Evolutionary conservation across 768 basidiomycete genomes (phyloP).

Genomic region (Rhizopogon vesiculosus): DNA sequence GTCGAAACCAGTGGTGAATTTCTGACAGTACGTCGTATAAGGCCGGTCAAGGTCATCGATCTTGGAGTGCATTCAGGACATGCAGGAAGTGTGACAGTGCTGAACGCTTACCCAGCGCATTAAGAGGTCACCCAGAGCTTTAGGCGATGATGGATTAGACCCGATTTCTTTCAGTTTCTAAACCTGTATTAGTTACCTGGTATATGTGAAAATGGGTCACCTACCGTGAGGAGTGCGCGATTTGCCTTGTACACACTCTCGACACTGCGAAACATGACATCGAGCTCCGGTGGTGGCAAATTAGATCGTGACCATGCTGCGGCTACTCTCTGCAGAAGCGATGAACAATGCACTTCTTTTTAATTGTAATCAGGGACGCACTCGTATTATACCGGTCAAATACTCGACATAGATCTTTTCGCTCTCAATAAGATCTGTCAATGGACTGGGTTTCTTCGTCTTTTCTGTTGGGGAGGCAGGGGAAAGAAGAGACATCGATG

Average conservation of each 20-base stretch:
- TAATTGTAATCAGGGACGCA: conserved; percentile 33
- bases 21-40: conserved; percentile 76
- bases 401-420: conserved; percentile 92
- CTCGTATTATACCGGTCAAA: conserved; percentile 86
- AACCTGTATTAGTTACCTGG: conserved; percentile 10
- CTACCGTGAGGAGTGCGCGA: conserved; percentile 69
- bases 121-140: conserved; percentile 89
- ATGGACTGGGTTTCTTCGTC: conserved; percentile 69
- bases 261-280: conserved; percentile 90
- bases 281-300: conserved; percentile 88
- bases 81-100: conserved; percentile 1
- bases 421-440: conserved; percentile 90
- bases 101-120: conserved; percentile 86
- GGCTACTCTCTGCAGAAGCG: conserved; percentile 76
- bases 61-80: conserved; percentile 34
- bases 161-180: conserved; percentile 96
- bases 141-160: conserved; percentile 86
- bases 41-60: conserved; percentile 89
- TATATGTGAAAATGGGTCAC: not conserved
- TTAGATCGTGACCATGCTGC: conserved; percentile 97
- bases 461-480: conserved; percentile 36
- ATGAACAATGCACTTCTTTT: conserved; percentile 9
- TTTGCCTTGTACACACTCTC: conserved; percentile 93
- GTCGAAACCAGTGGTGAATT: conserved; percentile 77
- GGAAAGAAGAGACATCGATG: conserved; percentile 13